These are phyloP conservation scores for Calonectria ilicicola DNA, from an alignment of 2,329 filamentous ascomycete genomes.

Conservation along the genomic window DNA sequence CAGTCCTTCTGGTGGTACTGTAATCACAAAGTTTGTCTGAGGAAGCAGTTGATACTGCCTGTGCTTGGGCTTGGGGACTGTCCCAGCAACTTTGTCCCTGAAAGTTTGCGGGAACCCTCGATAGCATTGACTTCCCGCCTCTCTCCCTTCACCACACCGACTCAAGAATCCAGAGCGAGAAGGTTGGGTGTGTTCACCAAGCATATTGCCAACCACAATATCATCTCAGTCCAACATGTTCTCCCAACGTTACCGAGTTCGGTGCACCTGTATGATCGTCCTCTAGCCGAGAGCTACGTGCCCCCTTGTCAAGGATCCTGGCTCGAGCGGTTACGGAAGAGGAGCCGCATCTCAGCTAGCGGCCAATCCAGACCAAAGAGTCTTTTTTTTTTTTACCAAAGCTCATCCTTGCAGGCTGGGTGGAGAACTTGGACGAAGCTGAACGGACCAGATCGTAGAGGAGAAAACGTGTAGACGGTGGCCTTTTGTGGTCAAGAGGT, in stretches of 20 bases:
- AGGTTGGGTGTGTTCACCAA: constrained; percentile 8
- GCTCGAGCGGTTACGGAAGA: constrained; percentile 29
- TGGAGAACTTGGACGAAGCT: neutral
- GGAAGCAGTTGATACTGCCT: neutral
- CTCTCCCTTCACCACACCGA: neutral
- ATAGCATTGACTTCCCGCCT: neutral
- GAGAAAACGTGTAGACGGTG: neutral
- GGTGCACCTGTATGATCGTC: constrained; percentile 21
- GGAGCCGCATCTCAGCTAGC: constrained; percentile 40
- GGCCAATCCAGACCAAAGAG: constrained; percentile 1
- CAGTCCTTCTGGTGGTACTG: neutral
- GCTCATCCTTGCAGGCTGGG: constrained; percentile 26
- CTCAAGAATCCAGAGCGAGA: neutral
- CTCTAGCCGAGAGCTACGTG: constrained; percentile 17
- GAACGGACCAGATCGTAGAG: neutral
- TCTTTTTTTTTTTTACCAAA: constrained; percentile 15
- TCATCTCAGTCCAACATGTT: neutral
- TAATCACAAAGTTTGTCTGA: neutral
- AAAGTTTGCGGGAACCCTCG: neutral
- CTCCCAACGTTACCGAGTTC: constrained; percentile 1
- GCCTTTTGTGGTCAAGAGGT: neutral
- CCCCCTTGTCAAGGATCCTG: constrained; percentile 8
- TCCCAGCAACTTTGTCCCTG: neutral
- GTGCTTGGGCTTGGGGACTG: neutral
- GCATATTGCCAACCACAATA: neutral